Conservation (phyloP, 225 moss, liverwort and hornwort species). For the Pseudoscleropodium purum region DNA sequence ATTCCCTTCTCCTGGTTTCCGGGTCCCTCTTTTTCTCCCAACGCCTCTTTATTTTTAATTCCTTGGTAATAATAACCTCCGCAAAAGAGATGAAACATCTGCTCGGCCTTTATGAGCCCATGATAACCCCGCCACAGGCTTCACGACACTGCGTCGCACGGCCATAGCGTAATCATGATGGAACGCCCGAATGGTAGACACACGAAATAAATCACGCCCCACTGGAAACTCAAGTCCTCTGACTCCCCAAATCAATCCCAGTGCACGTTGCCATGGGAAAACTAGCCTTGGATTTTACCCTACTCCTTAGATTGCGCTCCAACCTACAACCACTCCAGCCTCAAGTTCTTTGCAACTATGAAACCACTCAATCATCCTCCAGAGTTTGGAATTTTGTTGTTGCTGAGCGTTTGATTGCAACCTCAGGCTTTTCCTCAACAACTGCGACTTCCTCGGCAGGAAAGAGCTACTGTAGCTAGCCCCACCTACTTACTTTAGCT, state of each 20-base stretch:
- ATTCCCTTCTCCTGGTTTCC: background rate
- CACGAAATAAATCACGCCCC: background rate
- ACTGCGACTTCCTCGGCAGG: background rate
- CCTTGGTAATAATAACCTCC: background rate
- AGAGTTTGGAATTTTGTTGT: background rate
- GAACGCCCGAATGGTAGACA: conserved; percentile 6
- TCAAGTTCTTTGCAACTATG: background rate
- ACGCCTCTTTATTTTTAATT: background rate
- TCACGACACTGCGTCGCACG: conserved; percentile 6
- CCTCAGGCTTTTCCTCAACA: background rate
- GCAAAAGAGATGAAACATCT: background rate
- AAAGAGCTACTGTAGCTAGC: background rate
- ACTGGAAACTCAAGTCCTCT: background rate
- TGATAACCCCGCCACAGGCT: background rate
- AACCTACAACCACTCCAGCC: background rate
- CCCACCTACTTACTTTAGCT: conserved; percentile 30
- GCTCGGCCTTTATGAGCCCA: conserved; percentile 5
- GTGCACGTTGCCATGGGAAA: conserved; percentile 8
- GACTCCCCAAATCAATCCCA: background rate
- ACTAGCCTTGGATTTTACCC: background rate
- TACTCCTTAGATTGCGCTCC: conserved; percentile 19
- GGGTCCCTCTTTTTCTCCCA: background rate
- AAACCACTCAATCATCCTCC: background rate
- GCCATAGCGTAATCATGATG: conserved; percentile 1
- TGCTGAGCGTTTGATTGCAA: background rate